Percentiles rank a stretch among this genome's conserved stretches.
Conservation (phyloP, 345 rosid genomes). For the Aquilaria sinensis region DNA sequence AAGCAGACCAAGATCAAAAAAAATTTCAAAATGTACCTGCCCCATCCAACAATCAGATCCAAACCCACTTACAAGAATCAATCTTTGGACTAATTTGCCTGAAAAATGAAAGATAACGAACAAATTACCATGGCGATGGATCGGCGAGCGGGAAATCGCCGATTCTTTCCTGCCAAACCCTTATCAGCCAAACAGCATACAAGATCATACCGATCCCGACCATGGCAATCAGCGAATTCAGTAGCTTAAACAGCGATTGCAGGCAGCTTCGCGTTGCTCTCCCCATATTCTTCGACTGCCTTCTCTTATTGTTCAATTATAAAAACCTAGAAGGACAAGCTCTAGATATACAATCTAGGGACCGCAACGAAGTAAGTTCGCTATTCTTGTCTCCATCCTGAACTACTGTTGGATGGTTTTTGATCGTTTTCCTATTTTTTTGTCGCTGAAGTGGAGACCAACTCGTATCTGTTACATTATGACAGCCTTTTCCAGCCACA, state of each 20-base stretch:
- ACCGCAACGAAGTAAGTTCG: too few relatives aligned
- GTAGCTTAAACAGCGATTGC: conserved; percentile 67
- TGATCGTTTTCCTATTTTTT: too few relatives aligned
- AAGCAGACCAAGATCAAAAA: conserved; percentile 8
- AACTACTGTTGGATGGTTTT: too few relatives aligned
- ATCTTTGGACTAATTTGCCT: too few relatives aligned
- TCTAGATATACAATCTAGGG: conserved; percentile 1
- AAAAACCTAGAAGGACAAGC: conserved; percentile 5
- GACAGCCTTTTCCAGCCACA: too few relatives aligned
- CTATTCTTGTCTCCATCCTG: too few relatives aligned
- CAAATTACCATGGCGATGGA: conserved; percentile 60
- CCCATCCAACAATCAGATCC: neutral
- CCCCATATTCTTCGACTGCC: conserved; percentile 20
- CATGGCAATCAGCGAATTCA: conserved; percentile 76
- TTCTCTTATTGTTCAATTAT: too few relatives aligned
- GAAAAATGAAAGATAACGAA: neutral
- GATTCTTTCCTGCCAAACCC: conserved; percentile 62
- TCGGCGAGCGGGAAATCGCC: conserved; percentile 45
- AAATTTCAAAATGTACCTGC: neutral
- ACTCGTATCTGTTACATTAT: too few relatives aligned
- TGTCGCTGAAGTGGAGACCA: too few relatives aligned
- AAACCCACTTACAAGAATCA: neutral
- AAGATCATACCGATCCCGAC: conserved; percentile 74
- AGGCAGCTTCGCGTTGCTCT: conserved; percentile 55
- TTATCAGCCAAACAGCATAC: conserved; percentile 65